phyloP scores from a whole-genome alignment of 257 asterid genomes.

The Solanum rostratum region DNA sequence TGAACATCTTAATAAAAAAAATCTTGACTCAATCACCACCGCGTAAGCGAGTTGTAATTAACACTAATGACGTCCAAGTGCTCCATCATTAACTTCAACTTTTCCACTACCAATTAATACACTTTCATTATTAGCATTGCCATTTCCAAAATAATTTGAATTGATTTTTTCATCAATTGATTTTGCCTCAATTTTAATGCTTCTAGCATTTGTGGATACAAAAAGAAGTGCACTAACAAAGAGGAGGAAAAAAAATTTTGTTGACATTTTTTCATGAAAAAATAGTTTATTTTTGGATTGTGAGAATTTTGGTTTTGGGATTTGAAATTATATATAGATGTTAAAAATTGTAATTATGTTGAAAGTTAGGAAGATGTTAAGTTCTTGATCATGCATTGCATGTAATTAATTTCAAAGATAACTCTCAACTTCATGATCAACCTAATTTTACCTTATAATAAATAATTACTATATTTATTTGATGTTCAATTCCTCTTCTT shows the following conservation, averaged over 20 bases:
- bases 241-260: neutral
- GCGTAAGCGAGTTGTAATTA: neutral
- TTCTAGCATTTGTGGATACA: neutral
- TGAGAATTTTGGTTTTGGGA: neutral
- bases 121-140: neutral
- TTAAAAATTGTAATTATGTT: neutral
- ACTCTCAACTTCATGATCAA: neutral
- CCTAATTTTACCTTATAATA: neutral
- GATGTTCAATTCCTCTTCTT: neutral
- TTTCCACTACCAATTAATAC: neutral
- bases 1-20: neutral
- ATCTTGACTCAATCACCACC: accelerated
- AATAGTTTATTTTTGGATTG: neutral
- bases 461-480: neutral
- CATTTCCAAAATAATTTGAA: neutral
- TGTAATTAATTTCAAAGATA: neutral
- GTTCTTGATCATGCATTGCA: neutral
- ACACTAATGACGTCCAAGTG: neutral
- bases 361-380: neutral
- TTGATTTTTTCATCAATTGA: neutral
- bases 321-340: neutral
- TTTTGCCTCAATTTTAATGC: neutral
- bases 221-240: neutral
- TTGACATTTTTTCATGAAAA: neutral
- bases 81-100: neutral